phyloP scores from a whole-genome alignment of 257 asterid genomes.

The Marsdenia floribunda region DNA sequence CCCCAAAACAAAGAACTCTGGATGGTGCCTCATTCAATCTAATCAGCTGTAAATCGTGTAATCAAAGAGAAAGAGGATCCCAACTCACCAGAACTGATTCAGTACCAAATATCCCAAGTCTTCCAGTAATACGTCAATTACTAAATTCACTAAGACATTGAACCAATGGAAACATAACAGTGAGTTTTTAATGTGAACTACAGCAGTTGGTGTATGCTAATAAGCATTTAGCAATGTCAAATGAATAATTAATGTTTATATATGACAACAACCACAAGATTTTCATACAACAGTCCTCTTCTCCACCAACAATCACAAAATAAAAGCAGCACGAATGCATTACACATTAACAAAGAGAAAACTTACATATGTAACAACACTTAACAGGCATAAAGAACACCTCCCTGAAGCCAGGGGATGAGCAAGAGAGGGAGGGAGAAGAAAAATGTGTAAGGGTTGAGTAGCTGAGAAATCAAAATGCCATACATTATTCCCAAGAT shows the following conservation, averaged over 20 bases:
- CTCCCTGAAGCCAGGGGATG: neutral
- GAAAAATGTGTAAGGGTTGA: too few relatives aligned
- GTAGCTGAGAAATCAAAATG: neutral
- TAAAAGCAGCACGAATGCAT: neutral
- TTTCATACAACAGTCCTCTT: neutral
- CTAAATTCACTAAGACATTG: conserved; percentile 2
- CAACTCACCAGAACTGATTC: neutral
- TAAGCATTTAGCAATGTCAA: neutral
- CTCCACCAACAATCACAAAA: neutral
- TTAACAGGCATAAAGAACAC: neutral
- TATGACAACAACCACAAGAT: neutral
- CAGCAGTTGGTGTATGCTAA: neutral
- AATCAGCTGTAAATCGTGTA: conserved; percentile 7
- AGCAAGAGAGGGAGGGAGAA: neutral
- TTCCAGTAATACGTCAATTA: neutral
- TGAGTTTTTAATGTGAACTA: neutral
- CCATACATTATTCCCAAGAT: neutral
- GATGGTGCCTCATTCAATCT: conserved; percentile 11
- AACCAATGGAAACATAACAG: neutral
- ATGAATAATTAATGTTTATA: neutral
- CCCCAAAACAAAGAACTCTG: conserved; percentile 1
- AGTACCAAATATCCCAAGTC: neutral
- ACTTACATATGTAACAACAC: neutral
- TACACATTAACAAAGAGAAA: neutral
- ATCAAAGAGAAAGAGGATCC: conserved; percentile 1